Conservation (phyloP, 2,329 filamentous ascomycete species). For the Fusarium staphyleae region DNA sequence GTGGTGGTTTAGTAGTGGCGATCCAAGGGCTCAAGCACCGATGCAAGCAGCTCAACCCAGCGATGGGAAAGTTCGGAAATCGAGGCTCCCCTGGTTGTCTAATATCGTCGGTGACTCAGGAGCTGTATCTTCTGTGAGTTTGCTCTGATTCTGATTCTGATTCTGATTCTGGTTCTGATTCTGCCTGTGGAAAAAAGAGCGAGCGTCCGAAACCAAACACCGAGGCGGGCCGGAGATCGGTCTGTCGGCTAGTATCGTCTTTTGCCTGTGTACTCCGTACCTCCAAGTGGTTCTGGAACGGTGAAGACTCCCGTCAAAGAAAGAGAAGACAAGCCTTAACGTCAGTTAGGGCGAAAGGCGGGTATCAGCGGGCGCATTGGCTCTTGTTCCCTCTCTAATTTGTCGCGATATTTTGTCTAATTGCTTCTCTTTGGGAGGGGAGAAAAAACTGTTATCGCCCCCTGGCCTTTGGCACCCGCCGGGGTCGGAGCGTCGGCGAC, state of each 20-base stretch:
- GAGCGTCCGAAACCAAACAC: slow-evolving; percentile 18
- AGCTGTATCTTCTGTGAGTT: too few relatives aligned
- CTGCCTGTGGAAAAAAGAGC: slow-evolving; percentile 9
- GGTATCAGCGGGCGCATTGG: background rate
- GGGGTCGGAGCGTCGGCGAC: slow-evolving; percentile 38
- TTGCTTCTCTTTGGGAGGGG: slow-evolving; percentile 12
- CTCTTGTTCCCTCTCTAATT: background rate
- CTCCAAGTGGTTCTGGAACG: slow-evolving; percentile 6
- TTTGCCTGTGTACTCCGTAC: background rate
- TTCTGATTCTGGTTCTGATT: too few relatives aligned
- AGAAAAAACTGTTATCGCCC: slow-evolving; percentile 19
- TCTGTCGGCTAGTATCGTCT: slow-evolving; percentile 41
- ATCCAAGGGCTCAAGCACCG: slow-evolving; percentile 7
- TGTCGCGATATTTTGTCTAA: slow-evolving; percentile 2
- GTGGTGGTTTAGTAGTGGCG: slow-evolving; percentile 27
- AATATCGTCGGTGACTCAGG: too few relatives aligned
- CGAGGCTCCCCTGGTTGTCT: too few relatives aligned
- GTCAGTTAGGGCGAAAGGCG: background rate
- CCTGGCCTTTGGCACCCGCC: slow-evolving; percentile 15
- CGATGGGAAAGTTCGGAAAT: too few relatives aligned
- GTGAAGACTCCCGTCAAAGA: background rate
- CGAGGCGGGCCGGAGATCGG: slow-evolving; percentile 35
- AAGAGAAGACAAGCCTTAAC: background rate
- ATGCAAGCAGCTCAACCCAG: too few relatives aligned
- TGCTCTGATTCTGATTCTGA: too few relatives aligned